Base-by-base conservation (phyloP, 306 rosid genomes). In the Pachyrhizus erosus region DNA sequence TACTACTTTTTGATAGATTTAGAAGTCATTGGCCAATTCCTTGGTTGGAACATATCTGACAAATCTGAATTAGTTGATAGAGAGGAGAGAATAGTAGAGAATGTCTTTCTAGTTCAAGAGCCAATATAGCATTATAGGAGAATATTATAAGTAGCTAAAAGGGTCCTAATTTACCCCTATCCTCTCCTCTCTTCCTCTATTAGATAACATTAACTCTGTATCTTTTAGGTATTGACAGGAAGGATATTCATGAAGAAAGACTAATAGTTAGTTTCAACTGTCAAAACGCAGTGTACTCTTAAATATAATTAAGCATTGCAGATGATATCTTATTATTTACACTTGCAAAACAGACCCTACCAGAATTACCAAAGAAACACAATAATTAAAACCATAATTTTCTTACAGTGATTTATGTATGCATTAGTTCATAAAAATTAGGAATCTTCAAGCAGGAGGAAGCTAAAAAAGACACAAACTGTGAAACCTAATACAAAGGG, bases 231-330 rank as follows among this genome's bases (percentile, higher is more conserved):
- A 73, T 49, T 46, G 37, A 37, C 43, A 37, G 33, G 46, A 49
- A 81, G n/a, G 27, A 13, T 26, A 37, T 42, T 82, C 70, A n/a
- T 51, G 27, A 69, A 75, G 74, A 54, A 82, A 74, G 61, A 74
- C 26, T 27, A 55, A 42, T 49, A 43, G 51, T 9, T 65, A 18
- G 48, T 48, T 78, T 78, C 74, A 78, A 78, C 10, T 48, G n/a
- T 20, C 24, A 2, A 24, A 14, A 33, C 42, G 31, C n/a, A 26
- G 45, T 1, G 18, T 17, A 21, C 33, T 29, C 34, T 24, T 26
- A 77, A 45, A 10, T 31, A 40, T 45, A 46, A 18, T 29, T n/a
- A 5, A 46, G 43, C 37, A 14, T 46, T 65, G 64, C 48, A 48
- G 26, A 73, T 37, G 42, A 73, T 62, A 46, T 72, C 11, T 21